Percentiles rank a stretch among this genome's conserved stretches.
Evolutionary conservation across 2,329 filamentous ascomycete species (phyloP).

Genomic region (Xylariaceae sp.): DNA sequence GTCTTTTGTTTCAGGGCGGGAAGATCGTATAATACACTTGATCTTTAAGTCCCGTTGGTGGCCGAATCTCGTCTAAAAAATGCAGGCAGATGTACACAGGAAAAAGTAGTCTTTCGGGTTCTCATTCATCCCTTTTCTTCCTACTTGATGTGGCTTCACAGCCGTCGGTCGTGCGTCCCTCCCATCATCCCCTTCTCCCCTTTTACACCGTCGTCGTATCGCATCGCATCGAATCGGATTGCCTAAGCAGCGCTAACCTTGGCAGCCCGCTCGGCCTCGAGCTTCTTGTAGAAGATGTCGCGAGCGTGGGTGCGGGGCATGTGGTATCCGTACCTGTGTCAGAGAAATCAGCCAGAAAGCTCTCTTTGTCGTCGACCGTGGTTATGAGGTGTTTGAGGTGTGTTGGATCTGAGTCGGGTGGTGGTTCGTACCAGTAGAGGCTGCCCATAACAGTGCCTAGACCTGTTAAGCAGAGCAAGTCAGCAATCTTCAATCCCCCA

Average conservation of each 20-base stretch:
- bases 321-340: conserved; percentile 58
- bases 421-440: conserved; percentile 51
- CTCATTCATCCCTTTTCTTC: no score
- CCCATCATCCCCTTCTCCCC: not conserved
- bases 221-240: not conserved
- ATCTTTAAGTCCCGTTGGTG: no score
- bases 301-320: conserved; percentile 56
- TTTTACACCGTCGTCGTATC: not conserved
- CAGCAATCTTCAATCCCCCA: conserved; percentile 25
- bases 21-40: no score
- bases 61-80: no score
- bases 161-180: no score
- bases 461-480: conserved; percentile 37
- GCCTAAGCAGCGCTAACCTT: conserved; percentile 25
- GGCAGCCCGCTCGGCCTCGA: conserved; percentile 53
- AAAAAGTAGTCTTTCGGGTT: no score
- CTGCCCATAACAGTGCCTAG: conserved; percentile 52
- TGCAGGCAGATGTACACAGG: no score
- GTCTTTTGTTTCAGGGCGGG: no score
- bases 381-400: not conserved
- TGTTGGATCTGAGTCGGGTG: not conserved
- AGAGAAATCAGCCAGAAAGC: no score
- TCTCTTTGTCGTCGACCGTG: not conserved
- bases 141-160: no score
- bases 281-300: conserved; percentile 55